These are phyloP conservation scores for Solanum stenotomum DNA, from an alignment of 257 asterid species.

Conservation along the genomic window DNA sequence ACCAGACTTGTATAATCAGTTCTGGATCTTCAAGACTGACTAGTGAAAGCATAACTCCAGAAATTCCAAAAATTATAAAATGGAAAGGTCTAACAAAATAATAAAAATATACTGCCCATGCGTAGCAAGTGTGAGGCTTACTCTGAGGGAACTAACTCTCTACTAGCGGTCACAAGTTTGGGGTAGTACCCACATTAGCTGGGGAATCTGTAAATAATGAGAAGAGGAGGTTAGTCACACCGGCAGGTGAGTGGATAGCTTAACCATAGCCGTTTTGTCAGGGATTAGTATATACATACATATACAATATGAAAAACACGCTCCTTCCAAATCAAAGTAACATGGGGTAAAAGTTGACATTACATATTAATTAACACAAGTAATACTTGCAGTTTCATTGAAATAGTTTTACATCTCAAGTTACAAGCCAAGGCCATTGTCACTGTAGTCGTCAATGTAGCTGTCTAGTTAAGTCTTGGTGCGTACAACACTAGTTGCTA, in stretches of 20 bases:
- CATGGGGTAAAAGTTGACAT: neutral
- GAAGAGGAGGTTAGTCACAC: neutral
- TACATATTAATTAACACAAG: neutral
- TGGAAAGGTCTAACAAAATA: neutral
- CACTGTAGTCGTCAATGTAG: neutral
- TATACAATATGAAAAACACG: neutral
- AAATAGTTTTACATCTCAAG: neutral
- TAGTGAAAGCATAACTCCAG: neutral
- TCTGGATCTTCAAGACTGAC: neutral
- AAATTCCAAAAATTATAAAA: neutral
- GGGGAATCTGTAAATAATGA: neutral
- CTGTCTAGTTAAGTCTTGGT: neutral
- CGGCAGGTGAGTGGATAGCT: neutral
- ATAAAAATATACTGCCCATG: neutral
- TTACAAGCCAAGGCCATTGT: neutral
- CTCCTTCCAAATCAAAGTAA: neutral
- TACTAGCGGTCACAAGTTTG: neutral
- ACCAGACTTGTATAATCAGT: neutral
- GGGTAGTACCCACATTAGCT: neutral
- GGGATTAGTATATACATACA: neutral
- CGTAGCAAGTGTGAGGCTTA: neutral
- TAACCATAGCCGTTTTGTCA: neutral
- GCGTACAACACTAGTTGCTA: neutral
- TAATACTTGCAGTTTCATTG: neutral
- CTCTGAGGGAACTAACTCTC: neutral